Conservation (phyloP, 495 filamentous ascomycete species). For the Rostrohypoxylon terebratum region DNA sequence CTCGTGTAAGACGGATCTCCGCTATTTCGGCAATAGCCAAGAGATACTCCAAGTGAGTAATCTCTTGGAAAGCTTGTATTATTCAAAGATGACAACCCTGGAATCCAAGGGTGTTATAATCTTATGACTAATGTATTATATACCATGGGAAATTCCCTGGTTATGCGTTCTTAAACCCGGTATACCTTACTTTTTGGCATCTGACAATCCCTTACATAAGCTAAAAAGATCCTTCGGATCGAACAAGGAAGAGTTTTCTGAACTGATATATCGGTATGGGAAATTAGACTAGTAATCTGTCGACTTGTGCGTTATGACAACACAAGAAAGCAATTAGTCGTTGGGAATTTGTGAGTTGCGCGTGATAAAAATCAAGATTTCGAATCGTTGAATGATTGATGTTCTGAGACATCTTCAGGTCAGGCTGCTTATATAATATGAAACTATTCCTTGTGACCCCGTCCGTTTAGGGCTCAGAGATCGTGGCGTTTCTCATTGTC, state of each 20-base stretch:
- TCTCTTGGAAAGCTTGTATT: neutral
- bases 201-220: neutral
- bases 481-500: neutral
- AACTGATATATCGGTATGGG: neutral
- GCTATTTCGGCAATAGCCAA: neutral
- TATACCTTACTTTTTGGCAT: neutral
- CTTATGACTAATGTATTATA: slow-evolving; percentile 1
- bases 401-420: slow-evolving; percentile 16
- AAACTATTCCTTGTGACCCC: slow-evolving; percentile 24
- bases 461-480: slow-evolving; percentile 31
- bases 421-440: slow-evolving; percentile 40
- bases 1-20: neutral
- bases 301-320: neutral
- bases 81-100: slow-evolving; percentile 1
- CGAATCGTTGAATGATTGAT: slow-evolving; percentile 13
- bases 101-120: neutral
- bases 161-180: neutral
- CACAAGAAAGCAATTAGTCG: neutral
- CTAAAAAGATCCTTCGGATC: too few species aligned
- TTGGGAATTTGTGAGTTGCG: neutral
- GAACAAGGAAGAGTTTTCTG: neutral
- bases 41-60: neutral
- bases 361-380: neutral
- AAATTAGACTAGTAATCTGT: neutral
- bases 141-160: neutral